phyloP scores from a whole-genome alignment of 371 early-diverging fungal genomes.

The Zancudomyces culisetae region DNA sequence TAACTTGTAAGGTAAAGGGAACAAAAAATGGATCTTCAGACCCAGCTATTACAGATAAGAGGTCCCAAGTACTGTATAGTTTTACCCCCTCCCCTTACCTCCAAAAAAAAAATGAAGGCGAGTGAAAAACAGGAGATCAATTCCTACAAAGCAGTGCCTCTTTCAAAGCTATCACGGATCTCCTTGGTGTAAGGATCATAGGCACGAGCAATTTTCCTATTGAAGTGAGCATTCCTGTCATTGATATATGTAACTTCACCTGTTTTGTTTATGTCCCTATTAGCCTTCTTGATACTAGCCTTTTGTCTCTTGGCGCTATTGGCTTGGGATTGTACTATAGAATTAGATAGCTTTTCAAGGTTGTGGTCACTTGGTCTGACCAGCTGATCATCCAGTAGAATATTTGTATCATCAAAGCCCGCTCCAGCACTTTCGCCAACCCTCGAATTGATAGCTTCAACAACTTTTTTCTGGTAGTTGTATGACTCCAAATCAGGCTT shows the following conservation, averaged over 20 bases:
- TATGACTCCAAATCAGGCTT: slow-evolving; percentile 69
- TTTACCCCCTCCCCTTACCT: no score
- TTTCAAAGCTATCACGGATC: slow-evolving; percentile 70
- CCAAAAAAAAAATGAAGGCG: no score
- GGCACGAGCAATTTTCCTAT: slow-evolving; percentile 79
- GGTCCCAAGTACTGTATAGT: no score
- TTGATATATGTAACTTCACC: slow-evolving; percentile 92
- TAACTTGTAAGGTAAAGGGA: no score
- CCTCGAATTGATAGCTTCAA: slow-evolving; percentile 2
- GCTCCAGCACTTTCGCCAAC: slow-evolving; percentile 2
- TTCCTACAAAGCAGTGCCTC: slow-evolving; percentile 57
- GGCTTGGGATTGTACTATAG: slow-evolving; percentile 64
- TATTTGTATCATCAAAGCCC: slow-evolving; percentile 1
- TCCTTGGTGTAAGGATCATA: slow-evolving; percentile 88
- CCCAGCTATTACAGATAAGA: no score
- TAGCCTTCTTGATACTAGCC: no score
- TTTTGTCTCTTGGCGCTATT: no score
- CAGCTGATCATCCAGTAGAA: not conserved
- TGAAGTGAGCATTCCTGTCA: slow-evolving; percentile 84
- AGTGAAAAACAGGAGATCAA: no score
- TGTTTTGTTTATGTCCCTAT: slow-evolving; percentile 33
- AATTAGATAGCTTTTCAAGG: slow-evolving; percentile 47
- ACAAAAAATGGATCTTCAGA: no score
- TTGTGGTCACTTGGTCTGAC: slow-evolving; percentile 40
- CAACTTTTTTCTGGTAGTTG: slow-evolving; percentile 34